Evolutionary conservation across 2,329 filamentous ascomycete species (phyloP).

Genomic region (Davidsoniella neocaledoniae): DNA sequence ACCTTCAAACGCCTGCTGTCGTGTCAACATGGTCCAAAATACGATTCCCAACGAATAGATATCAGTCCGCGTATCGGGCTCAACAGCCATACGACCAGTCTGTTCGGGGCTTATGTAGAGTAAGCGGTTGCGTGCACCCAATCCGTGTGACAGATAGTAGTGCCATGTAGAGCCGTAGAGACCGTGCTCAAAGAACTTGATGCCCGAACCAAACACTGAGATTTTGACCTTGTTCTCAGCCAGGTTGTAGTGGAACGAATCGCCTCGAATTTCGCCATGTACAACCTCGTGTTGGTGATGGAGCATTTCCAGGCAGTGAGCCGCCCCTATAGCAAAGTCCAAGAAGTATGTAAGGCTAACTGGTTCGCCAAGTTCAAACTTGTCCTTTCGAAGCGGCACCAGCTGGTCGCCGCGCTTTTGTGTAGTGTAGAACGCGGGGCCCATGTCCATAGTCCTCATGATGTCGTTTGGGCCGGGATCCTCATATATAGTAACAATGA

Average conservation of each 20-base stretch:
- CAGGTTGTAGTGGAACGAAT: constrained; percentile 74
- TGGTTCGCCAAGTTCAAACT: constrained; percentile 35
- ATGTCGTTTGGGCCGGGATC: constrained; percentile 61
- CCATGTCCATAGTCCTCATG: constrained; percentile 54
- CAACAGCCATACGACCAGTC: constrained; percentile 79
- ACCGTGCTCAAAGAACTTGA: constrained; percentile 79
- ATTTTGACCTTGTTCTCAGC: constrained; percentile 59
- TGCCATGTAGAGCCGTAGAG: constrained; percentile 77
- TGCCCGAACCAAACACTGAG: constrained; percentile 71
- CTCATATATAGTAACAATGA: constrained; percentile 70
- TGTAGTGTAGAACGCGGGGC: constrained; percentile 53
- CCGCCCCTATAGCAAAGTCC: constrained; percentile 78
- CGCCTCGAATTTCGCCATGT: constrained; percentile 78
- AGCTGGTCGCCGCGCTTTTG: constrained; percentile 35
- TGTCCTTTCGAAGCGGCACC: constrained; percentile 26
- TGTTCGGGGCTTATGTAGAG: constrained; percentile 90
- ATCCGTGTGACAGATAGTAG: constrained; percentile 53
- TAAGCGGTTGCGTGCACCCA: constrained; percentile 76
- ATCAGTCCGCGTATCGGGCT: constrained; percentile 82
- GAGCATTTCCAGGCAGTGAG: constrained; percentile 74
- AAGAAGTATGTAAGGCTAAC: constrained; percentile 64
- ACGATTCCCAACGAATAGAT: constrained; percentile 84
- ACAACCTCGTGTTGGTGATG: constrained; percentile 76
- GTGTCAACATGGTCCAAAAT: constrained; percentile 73
- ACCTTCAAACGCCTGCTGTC: constrained; percentile 64